Conservation (phyloP, 352 stramenopile species). For the Globisporangium abappressorium region DNA sequence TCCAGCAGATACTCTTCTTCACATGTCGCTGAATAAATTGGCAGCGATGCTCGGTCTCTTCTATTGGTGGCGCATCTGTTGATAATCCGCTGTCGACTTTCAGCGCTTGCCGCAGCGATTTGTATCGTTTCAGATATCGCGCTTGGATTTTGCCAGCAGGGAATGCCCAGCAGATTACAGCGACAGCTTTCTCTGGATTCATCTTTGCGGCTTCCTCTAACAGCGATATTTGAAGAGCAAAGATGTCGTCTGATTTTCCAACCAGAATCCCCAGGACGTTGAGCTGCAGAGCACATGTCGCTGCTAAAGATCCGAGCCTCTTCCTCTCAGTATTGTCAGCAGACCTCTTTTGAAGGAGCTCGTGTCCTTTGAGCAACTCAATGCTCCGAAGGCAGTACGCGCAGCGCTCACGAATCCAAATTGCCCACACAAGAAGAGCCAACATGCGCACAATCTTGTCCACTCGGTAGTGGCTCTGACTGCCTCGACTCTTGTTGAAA, state of each 20-base stretch:
- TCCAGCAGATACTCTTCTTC: slow-evolving; percentile 14
- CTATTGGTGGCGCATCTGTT: slow-evolving; percentile 11
- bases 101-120: slow-evolving; percentile 20
- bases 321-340: background rate
- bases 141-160: slow-evolving; percentile 25
- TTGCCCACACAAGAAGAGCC: slow-evolving; percentile 27
- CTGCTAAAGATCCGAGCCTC: slow-evolving; percentile 24
- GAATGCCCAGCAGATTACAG: slow-evolving; percentile 32
- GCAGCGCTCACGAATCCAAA: slow-evolving; percentile 43
- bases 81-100: background rate
- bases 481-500: background rate
- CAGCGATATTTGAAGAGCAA: slow-evolving; percentile 31
- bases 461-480: slow-evolving; percentile 9
- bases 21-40: slow-evolving; percentile 25
- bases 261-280: slow-evolving; percentile 22
- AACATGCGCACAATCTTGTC: slow-evolving; percentile 31
- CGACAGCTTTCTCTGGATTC: slow-evolving; percentile 25
- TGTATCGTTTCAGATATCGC: slow-evolving; percentile 35
- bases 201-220: slow-evolving; percentile 30
- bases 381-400: slow-evolving; percentile 23
- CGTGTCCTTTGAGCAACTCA: slow-evolving; percentile 13
- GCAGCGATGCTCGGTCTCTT: slow-evolving; percentile 24
- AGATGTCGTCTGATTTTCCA: slow-evolving; percentile 25
- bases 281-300: slow-evolving; percentile 41
- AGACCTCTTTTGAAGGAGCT: background rate